Base-by-base conservation (phyloP, 2,329 filamentous ascomycete species). In the Hymenoscyphus infarciens region DNA sequence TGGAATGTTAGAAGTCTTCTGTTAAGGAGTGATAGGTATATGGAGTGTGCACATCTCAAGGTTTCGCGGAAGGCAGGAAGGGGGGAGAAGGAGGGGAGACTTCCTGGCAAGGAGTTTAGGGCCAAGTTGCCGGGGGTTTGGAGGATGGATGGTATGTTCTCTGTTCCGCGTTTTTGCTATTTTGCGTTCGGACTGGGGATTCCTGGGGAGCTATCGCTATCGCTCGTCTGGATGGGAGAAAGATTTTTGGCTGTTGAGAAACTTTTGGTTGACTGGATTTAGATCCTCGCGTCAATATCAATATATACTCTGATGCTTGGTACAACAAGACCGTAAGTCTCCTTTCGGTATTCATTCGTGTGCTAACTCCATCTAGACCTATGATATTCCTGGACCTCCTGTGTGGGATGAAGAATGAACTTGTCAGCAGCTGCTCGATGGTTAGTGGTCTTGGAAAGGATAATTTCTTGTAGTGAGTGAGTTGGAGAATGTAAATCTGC, bases 271-370 rank as follows among this genome's bases (percentile, higher is more conserved):
- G 3, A 38, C 25, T 15, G 56, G 49, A 25, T 52, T 25, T 49
- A 66, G 64, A 67, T 38, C 65, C 65, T 3, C 61, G 65, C 38
- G 63, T 67, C n/a, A 65, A 65, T 31, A 64, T 67, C 27, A 61
- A 67, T 56, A 45, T 63, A 7, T 67, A 67, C 42, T 61, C 61
- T 16, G 35, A 55, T 33, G 60, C 38, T 13, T 56, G 52, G 59
- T 38, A 42, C 22, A 61, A 61, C 19, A 27, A 45, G 33, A 61
- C 59, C 3, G 59, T 61, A 61, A n/a, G 53, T 19, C 5, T 27
- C 29, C 19, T 19, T 16, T 25, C 11, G n/a, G 42, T 31, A 10
- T 59, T 33, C 13, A 27, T 16, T 42, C 10, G 56, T 42, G 5
- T 13, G 19, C 56, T 54, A 1, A 62, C 45, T 52, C 16, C 1